Percentiles rank a stretch among this genome's conserved stretches.
phyloP scores from a whole-genome alignment of 1,139 yeast species.

The Candida dubliniensis region DNA sequence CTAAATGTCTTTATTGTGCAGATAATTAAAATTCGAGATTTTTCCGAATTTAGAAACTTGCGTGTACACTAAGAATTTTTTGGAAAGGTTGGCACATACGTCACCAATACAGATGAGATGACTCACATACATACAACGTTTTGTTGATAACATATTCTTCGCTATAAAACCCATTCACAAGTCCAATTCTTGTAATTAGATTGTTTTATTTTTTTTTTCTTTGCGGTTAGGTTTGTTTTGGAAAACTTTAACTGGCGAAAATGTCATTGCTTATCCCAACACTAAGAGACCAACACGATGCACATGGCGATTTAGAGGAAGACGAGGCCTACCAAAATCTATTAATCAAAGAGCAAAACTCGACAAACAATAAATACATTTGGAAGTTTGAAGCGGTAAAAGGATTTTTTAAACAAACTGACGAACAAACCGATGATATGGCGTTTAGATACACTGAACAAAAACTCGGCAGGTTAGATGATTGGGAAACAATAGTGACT shows the following conservation, averaged over 20 bases:
- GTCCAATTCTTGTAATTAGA: too few relatives aligned
- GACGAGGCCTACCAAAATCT: constrained; percentile 23
- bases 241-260: neutral
- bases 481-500: constrained; percentile 47
- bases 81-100: too few relatives aligned
- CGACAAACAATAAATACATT: constrained; percentile 10
- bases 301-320: constrained; percentile 36
- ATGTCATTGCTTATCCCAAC: constrained; percentile 36
- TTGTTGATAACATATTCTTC: too few relatives aligned
- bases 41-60: too few relatives aligned
- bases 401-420: constrained; percentile 57
- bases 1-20: too few relatives aligned
- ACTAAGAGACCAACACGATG: constrained; percentile 33
- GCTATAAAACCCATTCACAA: too few relatives aligned
- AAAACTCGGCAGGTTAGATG: constrained; percentile 46
- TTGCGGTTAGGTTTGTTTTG: neutral
- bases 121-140: too few relatives aligned
- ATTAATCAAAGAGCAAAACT: neutral
- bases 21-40: too few relatives aligned
- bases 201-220: neutral
- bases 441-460: constrained; percentile 45
- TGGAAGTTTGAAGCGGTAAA: constrained; percentile 47
- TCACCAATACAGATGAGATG: too few relatives aligned
- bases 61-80: too few relatives aligned
- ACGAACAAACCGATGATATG: constrained; percentile 44